Base-by-base conservation (phyloP, 345 rosid species). In the Linum tenue region DNA sequence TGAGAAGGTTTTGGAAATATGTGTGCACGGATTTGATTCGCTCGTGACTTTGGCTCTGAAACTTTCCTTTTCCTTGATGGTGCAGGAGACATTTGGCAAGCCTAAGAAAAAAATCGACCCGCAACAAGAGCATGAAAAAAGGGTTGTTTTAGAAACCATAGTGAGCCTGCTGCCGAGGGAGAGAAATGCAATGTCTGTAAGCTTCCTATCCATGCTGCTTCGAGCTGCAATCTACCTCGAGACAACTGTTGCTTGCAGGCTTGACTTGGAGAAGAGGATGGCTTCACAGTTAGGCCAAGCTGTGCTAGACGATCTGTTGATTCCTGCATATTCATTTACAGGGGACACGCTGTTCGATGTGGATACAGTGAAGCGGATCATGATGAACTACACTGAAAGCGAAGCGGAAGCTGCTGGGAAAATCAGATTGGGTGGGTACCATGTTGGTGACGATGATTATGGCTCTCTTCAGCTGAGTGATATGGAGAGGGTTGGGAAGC, bases 101-200 rank as follows among this genome's bases (percentile, higher is more conserved):
- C 90, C 85, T 41, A 84, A 83, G 73, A 92, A 88, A 84, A 86
- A 84, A 69, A 82, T 90, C 12, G 97, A 88, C 51, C 83, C 88
- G 5, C 82, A 70, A 50, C 80, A 83, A 67, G 97, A 92, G 74
- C 97, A 88, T 39, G 90, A 86, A 77, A 90, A 90, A 78, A 80
- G 97, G 77, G 98, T 90, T 40, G 78, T 88, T 44, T 72, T 92
- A 40, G 97, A 92, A 71, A 92, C 96, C 62, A 84, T 90, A 0
- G 99, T 90, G 60, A 85, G 96, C 69, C 92, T 90, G 66, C 82
- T 90, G 41, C 98, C 98, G 6, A 82, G 87, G 77, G 97, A 92
- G 79, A 81, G 69, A 58, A 82, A 86, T 69, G 83, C 83, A 60
- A 61, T 90, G 81, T 90, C 98, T 0, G 97, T 92, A 39, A 88